Evolutionary conservation across 192 early-diverging fungal species (phyloP), one percentile per base, ranked within the genome.

Genomic region (Dimargaris cristalligena): DNA sequence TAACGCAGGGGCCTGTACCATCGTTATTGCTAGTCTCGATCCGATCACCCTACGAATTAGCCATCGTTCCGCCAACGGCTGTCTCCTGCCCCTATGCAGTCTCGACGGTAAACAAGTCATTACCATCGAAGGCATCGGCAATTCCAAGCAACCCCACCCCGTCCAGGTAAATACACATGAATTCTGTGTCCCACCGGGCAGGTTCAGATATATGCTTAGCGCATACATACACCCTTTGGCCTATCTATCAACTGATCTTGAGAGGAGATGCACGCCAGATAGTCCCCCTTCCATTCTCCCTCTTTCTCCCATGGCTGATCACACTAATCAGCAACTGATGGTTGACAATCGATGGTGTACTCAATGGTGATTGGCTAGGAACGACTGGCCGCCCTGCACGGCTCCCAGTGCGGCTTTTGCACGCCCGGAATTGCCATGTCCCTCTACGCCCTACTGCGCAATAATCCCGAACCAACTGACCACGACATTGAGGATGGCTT

Each of bases 341-440:
- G n/a, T n/a, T n/a, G n/a, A n/a, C n/a, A n/a, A n/a, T n/a, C n/a
- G n/a, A n/a, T n/a, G n/a, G n/a, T n/a, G n/a, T n/a, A n/a, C n/a
- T n/a, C n/a, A n/a, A n/a, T n/a, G n/a, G n/a, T n/a, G n/a, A n/a
- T n/a, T n/a, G n/a, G n/a, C n/a, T n/a, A n/a, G 60, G 78, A 86
- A 65, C 75, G 72, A 33, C 76, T 92, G 22, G 85, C 87, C 3
- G 62, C 76, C n/a, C 65, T 74, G 64, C 84, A 88, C 57, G 87
- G 85, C 44, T 86, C 82, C 30, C 90, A 92, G 70, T 92, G 90
- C 66, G 90, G 90, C 34, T 91, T 91, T 75, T 92, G 90, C 60
- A 92, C 90, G 2, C 88, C 90, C 2, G 90, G 90, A 23, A 89
- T 92, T 35, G 88, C 83, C 63, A 90, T 90, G 88, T 87, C 84